Evolutionary conservation across 495 filamentous ascomycete genomes (phyloP).

Genomic region (Podospora fimiseda): DNA sequence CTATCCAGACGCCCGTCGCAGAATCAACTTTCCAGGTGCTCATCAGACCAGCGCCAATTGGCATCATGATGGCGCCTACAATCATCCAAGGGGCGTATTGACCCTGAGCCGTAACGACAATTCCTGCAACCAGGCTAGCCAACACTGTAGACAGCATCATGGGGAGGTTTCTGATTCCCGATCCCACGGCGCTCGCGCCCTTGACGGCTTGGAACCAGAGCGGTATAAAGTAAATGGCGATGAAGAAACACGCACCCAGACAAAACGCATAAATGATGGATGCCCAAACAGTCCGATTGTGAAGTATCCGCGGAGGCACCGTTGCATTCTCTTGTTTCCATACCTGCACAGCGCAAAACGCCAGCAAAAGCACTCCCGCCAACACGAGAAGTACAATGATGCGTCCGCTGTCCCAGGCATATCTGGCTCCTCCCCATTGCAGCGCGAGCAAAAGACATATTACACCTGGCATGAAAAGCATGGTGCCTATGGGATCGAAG

Average conservation of each 20-base stretch:
- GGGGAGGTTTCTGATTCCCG: conserved; percentile 62
- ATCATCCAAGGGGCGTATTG: conserved; percentile 48
- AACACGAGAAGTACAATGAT: conserved; percentile 51
- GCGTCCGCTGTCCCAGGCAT: conserved; percentile 45
- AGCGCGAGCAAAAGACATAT: conserved; percentile 53
- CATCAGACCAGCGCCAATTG: conserved; percentile 56
- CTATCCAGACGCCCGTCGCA: conserved; percentile 49
- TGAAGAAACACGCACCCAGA: conserved; percentile 32
- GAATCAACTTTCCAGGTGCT: conserved; percentile 50
- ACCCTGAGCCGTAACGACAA: conserved; percentile 1
- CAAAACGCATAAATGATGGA: not conserved
- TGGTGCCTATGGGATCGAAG: conserved; percentile 36
- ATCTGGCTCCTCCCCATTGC: conserved; percentile 55
- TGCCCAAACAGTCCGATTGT: conserved; percentile 51
- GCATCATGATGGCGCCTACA: conserved; percentile 42
- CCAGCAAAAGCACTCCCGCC: conserved; percentile 36
- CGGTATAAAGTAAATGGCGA: conserved; percentile 39
- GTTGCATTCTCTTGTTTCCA: conserved; percentile 35
- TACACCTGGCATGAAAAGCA: conserved; percentile 44
- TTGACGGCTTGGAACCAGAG: conserved; percentile 70
- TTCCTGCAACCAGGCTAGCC: conserved; percentile 45
- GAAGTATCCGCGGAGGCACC: conserved; percentile 49
- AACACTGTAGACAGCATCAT: conserved; percentile 52
- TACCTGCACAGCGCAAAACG: conserved; percentile 30
- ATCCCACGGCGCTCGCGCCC: conserved; percentile 49